Conservation (phyloP, 148 eudicot genomes). For the Cornus suecica region DNA sequence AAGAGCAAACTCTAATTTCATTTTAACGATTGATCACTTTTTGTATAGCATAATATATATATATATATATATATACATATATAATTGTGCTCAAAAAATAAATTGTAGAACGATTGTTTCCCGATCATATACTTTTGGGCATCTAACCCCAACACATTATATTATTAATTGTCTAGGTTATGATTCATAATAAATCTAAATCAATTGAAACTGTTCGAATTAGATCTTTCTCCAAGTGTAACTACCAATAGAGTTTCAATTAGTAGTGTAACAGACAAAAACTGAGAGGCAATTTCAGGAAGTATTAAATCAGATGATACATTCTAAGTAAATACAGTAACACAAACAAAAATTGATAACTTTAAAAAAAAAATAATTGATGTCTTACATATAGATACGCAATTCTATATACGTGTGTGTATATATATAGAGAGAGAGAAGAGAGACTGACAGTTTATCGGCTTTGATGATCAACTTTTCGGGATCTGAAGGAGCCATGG, state of each 20-base stretch:
- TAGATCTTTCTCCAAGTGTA: neutral
- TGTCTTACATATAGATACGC: neutral
- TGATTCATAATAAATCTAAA: no score
- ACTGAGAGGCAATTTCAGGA: neutral
- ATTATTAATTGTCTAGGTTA: neutral
- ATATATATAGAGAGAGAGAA: conserved; percentile 1
- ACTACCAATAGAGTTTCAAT: neutral
- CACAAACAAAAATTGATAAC: neutral
- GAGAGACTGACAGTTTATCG: conserved; percentile 54
- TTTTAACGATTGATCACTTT: no score
- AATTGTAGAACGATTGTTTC: neutral
- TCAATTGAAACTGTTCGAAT: neutral
- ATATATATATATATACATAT: no score
- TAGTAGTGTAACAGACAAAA: neutral
- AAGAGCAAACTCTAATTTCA: neutral
- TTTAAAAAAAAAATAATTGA: no score
- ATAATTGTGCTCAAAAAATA: no score
- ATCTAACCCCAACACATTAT: neutral
- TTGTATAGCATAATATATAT: no score
- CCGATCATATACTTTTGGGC: neutral
- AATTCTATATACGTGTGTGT: neutral
- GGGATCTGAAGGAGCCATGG: conserved; percentile 74
- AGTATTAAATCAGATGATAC: neutral
- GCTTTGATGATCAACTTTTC: conserved; percentile 72
- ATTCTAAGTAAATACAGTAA: neutral